Percentiles rank a stretch among this genome's conserved stretches.
phyloP scores from a whole-genome alignment of 176 grass and related monocot species.

The Alloteropsis semialata region DNA sequence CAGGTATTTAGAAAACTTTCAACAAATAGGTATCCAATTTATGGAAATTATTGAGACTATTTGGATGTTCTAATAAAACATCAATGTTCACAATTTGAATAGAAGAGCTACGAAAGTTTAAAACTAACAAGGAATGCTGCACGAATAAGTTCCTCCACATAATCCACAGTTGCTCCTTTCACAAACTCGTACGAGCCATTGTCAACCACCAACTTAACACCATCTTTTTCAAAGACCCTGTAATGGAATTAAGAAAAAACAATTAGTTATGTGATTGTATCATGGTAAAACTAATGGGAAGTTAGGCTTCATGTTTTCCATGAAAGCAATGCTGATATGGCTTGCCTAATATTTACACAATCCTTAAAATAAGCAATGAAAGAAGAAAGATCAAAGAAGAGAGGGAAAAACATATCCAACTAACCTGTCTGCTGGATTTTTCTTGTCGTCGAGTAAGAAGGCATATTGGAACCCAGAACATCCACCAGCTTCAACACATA shows the following conservation, averaged over 20 bases:
- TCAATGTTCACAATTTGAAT: not conserved
- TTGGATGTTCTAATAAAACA: not conserved
- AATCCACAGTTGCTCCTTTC: not conserved
- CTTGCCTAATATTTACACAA: not conserved
- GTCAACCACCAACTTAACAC: not conserved
- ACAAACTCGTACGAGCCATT: not conserved
- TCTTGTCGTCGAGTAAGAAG: constrained; percentile 55
- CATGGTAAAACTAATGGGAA: not conserved
- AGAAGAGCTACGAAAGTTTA: not conserved
- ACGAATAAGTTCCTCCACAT: not conserved
- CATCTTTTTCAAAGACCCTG: not conserved
- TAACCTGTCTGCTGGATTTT: constrained; percentile 55
- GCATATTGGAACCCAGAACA: constrained; percentile 76
- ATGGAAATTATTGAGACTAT: not conserved
- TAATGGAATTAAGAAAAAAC: not conserved
- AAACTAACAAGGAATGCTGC: not conserved
- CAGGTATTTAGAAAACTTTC: too few species aligned
- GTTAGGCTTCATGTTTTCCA: not conserved
- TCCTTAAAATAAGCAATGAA: not conserved
- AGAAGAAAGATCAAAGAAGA: not conserved
- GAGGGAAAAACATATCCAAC: not conserved
- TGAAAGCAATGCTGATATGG: not conserved
- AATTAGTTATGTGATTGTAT: not conserved
- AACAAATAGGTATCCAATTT: too few species aligned
- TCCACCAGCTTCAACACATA: constrained; percentile 69